Percentiles rank a stretch among this genome's conserved stretches.
These are phyloP conservation scores for Boletus subparvulus DNA, from an alignment of 768 basidiomycete genomes.

Conservation along the genomic window DNA sequence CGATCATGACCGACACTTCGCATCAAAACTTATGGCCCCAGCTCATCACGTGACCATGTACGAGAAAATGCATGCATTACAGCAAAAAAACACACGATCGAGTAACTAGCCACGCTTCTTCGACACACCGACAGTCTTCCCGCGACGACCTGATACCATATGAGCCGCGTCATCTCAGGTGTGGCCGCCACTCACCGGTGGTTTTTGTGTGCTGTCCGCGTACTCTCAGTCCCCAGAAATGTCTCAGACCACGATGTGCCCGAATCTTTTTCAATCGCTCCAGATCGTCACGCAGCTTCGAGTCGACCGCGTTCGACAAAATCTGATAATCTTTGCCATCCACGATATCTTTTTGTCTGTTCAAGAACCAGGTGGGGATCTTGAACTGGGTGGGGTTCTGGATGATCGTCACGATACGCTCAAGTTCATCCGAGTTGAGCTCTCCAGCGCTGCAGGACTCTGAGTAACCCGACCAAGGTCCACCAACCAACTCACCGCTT, in stretches of 20 bases:
- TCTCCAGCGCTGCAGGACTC: conserved; percentile 79
- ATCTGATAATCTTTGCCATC: conserved; percentile 98
- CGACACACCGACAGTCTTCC: conserved; percentile 95
- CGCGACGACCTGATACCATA: conserved; percentile 69
- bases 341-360: conserved; percentile 97
- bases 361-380: conserved; percentile 98
- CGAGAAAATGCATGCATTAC: conserved; percentile 4
- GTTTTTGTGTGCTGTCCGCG: conserved; percentile 99
- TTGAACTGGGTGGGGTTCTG: conserved; percentile 99
- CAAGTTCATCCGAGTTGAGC: conserved; percentile 98
- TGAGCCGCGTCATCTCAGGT: neutral
- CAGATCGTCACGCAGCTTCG: conserved; percentile 96
- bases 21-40: neutral
- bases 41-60: conserved; percentile 23
- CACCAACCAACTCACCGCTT: conserved; percentile 74
- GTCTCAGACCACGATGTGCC: conserved; percentile 90
- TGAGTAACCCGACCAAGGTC: conserved; percentile 2
- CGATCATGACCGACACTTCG: neutral
- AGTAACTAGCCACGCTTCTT: conserved; percentile 74
- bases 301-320: conserved; percentile 94
- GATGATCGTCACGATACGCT: conserved; percentile 98
- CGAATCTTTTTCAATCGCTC: conserved; percentile 99
- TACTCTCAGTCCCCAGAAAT: conserved; percentile 93
- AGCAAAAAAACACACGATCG: neutral
- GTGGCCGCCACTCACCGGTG: conserved; percentile 59